These are phyloP conservation scores for Filobasidium uniguttulatum DNA, from an alignment of 1,284 basidiomycete species.

Conservation along the genomic window DNA sequence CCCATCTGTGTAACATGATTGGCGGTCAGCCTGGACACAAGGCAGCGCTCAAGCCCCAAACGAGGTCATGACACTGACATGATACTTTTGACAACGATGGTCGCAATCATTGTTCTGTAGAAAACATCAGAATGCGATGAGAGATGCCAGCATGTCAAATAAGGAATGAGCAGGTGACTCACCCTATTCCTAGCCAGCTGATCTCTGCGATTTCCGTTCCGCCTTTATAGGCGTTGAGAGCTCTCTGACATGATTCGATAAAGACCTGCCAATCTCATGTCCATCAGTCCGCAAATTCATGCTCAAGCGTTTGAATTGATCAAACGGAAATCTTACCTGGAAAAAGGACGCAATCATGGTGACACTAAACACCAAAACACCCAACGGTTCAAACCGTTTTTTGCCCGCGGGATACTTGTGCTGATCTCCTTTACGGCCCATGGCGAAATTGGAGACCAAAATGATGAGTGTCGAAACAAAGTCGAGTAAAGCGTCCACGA, in stretches of 20 bases:
- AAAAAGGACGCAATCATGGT: constrained; percentile 43
- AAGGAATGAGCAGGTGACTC: constrained; percentile 22
- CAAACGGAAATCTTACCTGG: constrained; percentile 17
- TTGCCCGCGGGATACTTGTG: constrained; percentile 42
- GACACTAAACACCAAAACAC: constrained; percentile 43
- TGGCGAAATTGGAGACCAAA: constrained; percentile 32
- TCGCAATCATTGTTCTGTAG: constrained; percentile 41
- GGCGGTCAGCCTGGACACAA: too few relatives aligned
- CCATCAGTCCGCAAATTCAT: too few relatives aligned
- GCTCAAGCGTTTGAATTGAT: too few relatives aligned
- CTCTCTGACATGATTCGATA: constrained; percentile 39
- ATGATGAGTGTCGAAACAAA: constrained; percentile 42
- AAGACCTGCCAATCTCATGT: constrained; percentile 34
- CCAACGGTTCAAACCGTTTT: constrained; percentile 40
- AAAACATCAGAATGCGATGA: constrained; percentile 8
- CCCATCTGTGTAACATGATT: constrained; percentile 25
- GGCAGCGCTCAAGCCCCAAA: too few relatives aligned
- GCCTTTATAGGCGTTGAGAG: constrained; percentile 22
- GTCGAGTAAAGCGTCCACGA: constrained; percentile 45
- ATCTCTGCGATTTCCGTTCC: constrained; percentile 27
- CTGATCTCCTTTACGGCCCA: constrained; percentile 21
- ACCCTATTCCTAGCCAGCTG: constrained; percentile 31
- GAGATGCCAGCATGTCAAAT: constrained; percentile 19
- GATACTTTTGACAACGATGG: constrained; percentile 42
- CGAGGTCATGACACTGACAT: too few relatives aligned